These are phyloP conservation scores for Globisporangium recalcitrans DNA, from an alignment of 352 stramenopile species.

Conservation along the genomic window DNA sequence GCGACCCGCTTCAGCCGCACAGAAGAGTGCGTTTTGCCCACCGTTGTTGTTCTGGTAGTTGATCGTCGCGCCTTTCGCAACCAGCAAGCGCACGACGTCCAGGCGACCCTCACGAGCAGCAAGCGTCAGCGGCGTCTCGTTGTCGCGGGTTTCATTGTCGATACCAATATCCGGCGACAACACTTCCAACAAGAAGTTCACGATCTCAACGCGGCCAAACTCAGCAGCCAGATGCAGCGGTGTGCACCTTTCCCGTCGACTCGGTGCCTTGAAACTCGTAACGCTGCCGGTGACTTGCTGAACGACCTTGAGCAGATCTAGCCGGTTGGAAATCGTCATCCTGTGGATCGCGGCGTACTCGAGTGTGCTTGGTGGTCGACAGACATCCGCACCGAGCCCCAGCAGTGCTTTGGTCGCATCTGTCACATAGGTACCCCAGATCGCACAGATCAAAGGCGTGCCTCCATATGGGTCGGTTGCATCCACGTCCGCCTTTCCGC, in stretches of 20 bases:
- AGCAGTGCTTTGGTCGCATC: neutral
- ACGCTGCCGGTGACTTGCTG: neutral
- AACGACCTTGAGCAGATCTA: neutral
- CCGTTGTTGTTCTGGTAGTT: neutral
- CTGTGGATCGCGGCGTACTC: neutral
- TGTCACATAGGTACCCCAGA: neutral
- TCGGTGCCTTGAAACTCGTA: neutral
- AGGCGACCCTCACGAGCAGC: neutral
- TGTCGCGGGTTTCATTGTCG: neutral
- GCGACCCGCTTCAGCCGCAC: neutral
- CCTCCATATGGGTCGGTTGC: neutral
- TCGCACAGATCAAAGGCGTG: neutral
- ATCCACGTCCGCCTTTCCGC: neutral
- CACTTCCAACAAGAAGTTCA: neutral
- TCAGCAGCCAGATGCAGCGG: neutral
- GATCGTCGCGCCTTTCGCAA: neutral
- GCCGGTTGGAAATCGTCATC: neutral
- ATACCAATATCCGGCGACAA: neutral
- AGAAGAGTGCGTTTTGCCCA: neutral
- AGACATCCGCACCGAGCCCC: neutral
- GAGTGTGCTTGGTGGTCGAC: neutral
- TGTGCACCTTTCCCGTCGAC: neutral
- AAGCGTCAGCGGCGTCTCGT: slow-evolving; percentile 5
- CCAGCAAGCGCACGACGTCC: neutral
- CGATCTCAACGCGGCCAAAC: neutral